Percentiles rank a stretch among this genome's conserved stretches.
Conservation (phyloP, 768 basidiomycete species). For the Filobasidium floriforme region DNA sequence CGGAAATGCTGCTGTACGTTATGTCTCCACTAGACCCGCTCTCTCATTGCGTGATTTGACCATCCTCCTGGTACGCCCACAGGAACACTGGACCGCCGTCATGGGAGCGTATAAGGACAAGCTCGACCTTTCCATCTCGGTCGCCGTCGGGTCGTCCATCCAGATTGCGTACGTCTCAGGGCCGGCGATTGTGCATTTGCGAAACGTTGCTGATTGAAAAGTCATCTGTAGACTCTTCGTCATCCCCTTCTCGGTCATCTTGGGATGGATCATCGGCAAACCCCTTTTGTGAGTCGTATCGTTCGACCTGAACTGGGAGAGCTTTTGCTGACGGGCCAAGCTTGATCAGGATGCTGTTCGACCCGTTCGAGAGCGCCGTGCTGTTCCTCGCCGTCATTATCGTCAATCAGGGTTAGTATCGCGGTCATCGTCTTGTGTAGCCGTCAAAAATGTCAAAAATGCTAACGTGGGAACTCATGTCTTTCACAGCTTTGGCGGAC, state of each 20-base stretch:
- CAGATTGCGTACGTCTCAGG: constrained; percentile 43
- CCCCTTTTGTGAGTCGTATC: constrained; percentile 39
- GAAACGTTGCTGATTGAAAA: constrained; percentile 33
- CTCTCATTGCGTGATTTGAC: background rate
- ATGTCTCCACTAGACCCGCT: background rate
- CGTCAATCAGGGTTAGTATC: constrained; percentile 64
- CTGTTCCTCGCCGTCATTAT: constrained; percentile 54
- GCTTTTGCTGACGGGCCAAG: constrained; percentile 10
- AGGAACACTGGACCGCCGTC: constrained; percentile 83
- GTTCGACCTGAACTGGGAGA: background rate
- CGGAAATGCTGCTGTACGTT: constrained; percentile 71
- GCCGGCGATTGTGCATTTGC: background rate
- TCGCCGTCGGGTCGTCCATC: constrained; percentile 86
- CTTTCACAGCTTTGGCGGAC: background rate
- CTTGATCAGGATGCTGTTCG: constrained; percentile 72
- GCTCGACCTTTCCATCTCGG: constrained; percentile 73
- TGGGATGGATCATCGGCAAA: constrained; percentile 76
- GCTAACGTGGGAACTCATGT: background rate
- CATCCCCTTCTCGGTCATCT: constrained; percentile 57
- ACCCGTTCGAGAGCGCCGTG: constrained; percentile 77
- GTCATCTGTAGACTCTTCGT: constrained; percentile 21
- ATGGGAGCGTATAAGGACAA: constrained; percentile 81
- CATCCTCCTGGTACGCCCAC: no score
- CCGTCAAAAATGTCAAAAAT: background rate
- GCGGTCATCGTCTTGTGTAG: background rate